Percentiles rank a stretch among this genome's conserved stretches.
Conservation (phyloP, 805 yeast species). For the Starmerella geochares region DNA sequence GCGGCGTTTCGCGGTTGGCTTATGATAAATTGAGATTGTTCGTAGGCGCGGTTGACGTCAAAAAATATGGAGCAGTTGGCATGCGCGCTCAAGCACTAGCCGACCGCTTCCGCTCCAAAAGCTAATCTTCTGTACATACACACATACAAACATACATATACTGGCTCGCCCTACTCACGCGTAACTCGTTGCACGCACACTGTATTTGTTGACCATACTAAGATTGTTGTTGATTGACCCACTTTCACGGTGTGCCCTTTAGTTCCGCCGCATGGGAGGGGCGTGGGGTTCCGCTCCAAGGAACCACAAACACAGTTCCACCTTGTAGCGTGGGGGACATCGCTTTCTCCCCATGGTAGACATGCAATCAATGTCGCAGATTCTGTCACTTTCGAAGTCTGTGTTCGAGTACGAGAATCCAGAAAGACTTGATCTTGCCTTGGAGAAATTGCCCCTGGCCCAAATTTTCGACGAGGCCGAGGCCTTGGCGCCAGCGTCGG, state of each 20-base stretch:
- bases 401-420: slow-evolving; percentile 35
- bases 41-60: background rate
- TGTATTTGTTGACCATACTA: too few species aligned
- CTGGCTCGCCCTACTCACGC: too few species aligned
- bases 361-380: background rate
- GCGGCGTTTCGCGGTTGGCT: background rate
- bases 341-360: too few species aligned
- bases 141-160: too few species aligned
- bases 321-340: too few species aligned
- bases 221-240: background rate
- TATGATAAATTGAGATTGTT: background rate
- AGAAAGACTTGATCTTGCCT: slow-evolving; percentile 43
- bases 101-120: background rate
- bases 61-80: background rate
- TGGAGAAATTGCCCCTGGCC: slow-evolving; percentile 54
- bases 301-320: background rate
- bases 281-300: too few species aligned
- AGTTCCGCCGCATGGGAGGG: too few species aligned
- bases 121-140: background rate
- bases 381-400: background rate
- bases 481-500: slow-evolving; percentile 21
- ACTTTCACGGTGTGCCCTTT: background rate
- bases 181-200: too few species aligned
- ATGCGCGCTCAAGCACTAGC: background rate
- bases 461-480: slow-evolving; percentile 54